Base-by-base conservation (phyloP, 2,329 filamentous ascomycete species). In the Neonectria punicea region DNA sequence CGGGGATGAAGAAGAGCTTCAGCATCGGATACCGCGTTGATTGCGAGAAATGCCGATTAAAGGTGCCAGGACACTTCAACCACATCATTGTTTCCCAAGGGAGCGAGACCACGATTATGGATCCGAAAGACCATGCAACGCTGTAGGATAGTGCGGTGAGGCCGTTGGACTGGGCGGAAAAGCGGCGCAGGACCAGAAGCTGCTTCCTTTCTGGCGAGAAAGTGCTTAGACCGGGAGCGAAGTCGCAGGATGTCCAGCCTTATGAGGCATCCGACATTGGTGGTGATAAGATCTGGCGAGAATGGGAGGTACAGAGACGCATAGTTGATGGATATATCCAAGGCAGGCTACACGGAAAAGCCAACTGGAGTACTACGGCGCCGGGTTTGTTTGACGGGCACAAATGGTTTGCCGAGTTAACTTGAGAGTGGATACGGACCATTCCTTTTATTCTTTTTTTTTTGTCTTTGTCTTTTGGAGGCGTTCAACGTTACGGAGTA, bases 21-120 rank as follows among this genome's bases (percentile, higher is more conserved):
- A 92, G 90, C 73, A 93, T 94, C 87, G 92, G 92, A 55, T 94
- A 91, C 80, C 84, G 92, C 67, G 86, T 89, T 13, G 92, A 93
- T 77, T 94, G 92, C 76, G 91, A 93, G 66, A 93, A 93, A 78
- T 94, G 92, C 79, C 86, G 86, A 49, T 84, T 87, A 75, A 92
- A 90, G 75, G 90, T 93, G 8, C 92, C 92, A 0, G 92, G 92
- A 1, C 92, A 94, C 76, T 94, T 93, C 75, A 93, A 92, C 74
- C 92, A 94, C 78, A 93, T 94, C 65, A 89, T 93, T 68, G 85
- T 89, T 73, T 88, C 87, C 53, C 89, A 88, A 83, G 68, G 73
- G 28, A 73, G 75, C 22, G 59, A 67, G 56, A 73, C 66, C 28
- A 69, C 65, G 61, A 60, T 79, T 39, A 58, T 75, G 34, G 74